Evolutionary conservation across 2,329 filamentous ascomycete genomes (phyloP).

Genomic region (Clonostachys rhizophaga): DNA sequence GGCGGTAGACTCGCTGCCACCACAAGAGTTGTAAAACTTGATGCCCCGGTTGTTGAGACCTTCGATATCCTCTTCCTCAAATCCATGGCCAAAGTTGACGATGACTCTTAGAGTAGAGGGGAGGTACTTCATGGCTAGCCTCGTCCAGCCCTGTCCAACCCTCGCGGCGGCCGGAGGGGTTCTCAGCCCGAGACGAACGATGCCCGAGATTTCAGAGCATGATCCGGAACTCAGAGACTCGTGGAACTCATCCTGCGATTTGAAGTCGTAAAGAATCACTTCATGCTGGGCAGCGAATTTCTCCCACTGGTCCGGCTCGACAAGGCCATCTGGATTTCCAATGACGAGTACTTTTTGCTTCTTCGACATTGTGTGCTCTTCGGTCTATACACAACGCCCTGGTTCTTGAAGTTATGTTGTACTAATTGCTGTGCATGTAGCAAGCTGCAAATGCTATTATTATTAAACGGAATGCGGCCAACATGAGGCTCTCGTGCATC

Average conservation of each 20-base stretch:
- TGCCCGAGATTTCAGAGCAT: slow-evolving; percentile 7
- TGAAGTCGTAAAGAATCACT: slow-evolving; percentile 6
- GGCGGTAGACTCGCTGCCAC: slow-evolving; percentile 43
- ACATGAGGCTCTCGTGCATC: no score
- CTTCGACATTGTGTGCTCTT: no score
- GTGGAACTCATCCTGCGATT: slow-evolving; percentile 6
- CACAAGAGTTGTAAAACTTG: slow-evolving; percentile 49
- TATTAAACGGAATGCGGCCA: no score
- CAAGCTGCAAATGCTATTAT: no score
- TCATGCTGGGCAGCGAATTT: no score
- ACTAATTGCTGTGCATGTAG: no score
- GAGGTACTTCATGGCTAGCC: slow-evolving; percentile 5
- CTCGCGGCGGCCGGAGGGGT: slow-evolving; percentile 6
- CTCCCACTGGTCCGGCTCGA: no score
- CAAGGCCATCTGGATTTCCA: no score
- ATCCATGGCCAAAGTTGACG: slow-evolving; percentile 8
- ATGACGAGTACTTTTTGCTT: no score
- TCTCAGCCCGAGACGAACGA: slow-evolving; percentile 9
- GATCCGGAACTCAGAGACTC: slow-evolving; percentile 5
- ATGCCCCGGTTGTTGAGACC: slow-evolving; percentile 35
- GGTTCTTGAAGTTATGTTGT: no score
- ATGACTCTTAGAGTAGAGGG: slow-evolving; percentile 7
- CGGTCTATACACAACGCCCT: no score
- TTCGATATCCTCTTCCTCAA: slow-evolving; percentile 21
- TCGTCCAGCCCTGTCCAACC: slow-evolving; percentile 3